Evolutionary conservation across 345 rosid genomes (phyloP).

Genomic region (Balakata baccata): DNA sequence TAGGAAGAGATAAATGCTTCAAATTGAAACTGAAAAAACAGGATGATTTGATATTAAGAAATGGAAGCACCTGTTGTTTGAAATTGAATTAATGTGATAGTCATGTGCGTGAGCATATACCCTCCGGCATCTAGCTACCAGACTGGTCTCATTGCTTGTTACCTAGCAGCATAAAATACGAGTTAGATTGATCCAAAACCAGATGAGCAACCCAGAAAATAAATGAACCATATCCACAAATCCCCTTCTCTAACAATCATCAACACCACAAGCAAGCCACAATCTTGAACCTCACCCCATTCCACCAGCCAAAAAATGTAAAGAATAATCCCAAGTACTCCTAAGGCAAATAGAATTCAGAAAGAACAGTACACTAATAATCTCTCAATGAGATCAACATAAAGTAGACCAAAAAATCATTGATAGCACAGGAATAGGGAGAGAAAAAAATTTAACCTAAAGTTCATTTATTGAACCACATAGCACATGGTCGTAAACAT

Average conservation of each 20-base stretch:
- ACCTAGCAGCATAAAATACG: slow-evolving; percentile 43
- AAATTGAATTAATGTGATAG: slow-evolving; percentile 96
- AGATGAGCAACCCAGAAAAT: background rate
- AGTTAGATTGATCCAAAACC: slow-evolving; percentile 18
- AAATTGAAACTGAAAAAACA: background rate
- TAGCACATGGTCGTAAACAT: background rate
- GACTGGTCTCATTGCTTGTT: slow-evolving; percentile 72
- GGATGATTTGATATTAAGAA: slow-evolving; percentile 1
- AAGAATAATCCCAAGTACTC: background rate
- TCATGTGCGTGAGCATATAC: slow-evolving; percentile 98
- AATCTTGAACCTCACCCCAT: background rate
- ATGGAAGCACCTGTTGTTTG: slow-evolving; percentile 72
- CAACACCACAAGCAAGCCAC: slow-evolving; percentile 1
- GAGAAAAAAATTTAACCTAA: background rate
- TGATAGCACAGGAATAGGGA: no score
- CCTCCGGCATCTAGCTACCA: slow-evolving; percentile 90
- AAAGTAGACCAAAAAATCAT: background rate
- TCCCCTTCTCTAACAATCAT: background rate
- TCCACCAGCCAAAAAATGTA: background rate
- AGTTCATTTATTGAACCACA: background rate
- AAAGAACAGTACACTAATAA: no score
- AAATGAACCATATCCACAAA: background rate
- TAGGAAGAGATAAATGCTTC: no score
- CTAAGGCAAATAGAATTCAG: background rate
- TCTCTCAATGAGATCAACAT: background rate